Evolutionary conservation across 2,329 filamentous ascomycete species (phyloP).

Genomic region (Aspergillus arachidicola): DNA sequence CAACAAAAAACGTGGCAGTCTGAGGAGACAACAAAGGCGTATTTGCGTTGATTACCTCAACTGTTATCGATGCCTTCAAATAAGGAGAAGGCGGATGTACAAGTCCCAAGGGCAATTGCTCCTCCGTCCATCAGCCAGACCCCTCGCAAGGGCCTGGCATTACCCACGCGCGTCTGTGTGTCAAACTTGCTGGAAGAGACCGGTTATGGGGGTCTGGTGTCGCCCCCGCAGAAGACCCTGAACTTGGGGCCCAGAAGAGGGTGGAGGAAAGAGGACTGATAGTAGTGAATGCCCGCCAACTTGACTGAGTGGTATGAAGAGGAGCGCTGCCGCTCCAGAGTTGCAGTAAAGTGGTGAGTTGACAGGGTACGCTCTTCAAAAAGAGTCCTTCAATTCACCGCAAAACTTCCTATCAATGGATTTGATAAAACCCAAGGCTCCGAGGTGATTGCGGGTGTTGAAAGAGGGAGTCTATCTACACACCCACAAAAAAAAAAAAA

Average conservation of each 20-base stretch:
- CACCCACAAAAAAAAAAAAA: neutral
- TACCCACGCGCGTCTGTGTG: slow-evolving; percentile 38
- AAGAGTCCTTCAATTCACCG: slow-evolving; percentile 19
- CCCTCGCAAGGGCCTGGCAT: slow-evolving; percentile 46
- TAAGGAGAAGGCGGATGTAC: slow-evolving; percentile 26
- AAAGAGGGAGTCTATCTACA: slow-evolving; percentile 1
- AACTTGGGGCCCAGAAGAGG: slow-evolving; percentile 89
- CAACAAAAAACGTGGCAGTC: slow-evolving; percentile 3
- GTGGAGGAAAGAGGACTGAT: slow-evolving; percentile 73
- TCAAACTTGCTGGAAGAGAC: slow-evolving; percentile 43
- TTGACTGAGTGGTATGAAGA: slow-evolving; percentile 67
- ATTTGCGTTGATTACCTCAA: neutral
- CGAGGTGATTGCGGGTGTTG: neutral
- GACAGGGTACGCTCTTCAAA: slow-evolving; percentile 15
- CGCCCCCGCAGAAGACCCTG: slow-evolving; percentile 95
- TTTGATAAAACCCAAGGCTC: slow-evolving; percentile 5
- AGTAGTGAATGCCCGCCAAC: slow-evolving; percentile 83
- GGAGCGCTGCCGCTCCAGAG: slow-evolving; percentile 46
- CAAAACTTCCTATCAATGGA: slow-evolving; percentile 16
- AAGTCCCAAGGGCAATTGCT: slow-evolving; percentile 32
- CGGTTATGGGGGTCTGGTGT: slow-evolving; percentile 97
- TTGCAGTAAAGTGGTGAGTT: slow-evolving; percentile 28
- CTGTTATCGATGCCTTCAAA: slow-evolving; percentile 10
- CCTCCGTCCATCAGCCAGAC: slow-evolving; percentile 47
- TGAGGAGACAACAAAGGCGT: slow-evolving; percentile 3